Percentiles rank a stretch among this genome's conserved stretches.
Conservation (phyloP, 331 rosid genomes). For the Acacia pycnantha region DNA sequence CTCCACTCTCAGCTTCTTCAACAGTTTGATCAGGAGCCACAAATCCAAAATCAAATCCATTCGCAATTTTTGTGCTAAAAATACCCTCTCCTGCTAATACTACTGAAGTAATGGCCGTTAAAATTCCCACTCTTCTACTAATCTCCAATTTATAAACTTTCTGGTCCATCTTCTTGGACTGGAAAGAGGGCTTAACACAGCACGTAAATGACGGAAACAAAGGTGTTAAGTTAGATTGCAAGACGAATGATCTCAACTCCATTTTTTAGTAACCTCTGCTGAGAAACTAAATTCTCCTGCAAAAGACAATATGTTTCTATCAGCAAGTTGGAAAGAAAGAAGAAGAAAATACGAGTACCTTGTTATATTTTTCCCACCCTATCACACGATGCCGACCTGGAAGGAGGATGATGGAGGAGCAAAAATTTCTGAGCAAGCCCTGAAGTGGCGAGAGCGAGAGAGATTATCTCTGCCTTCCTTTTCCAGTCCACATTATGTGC, state of each 20-base stretch:
- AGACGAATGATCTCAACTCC: slow-evolving; percentile 39
- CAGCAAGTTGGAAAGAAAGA: background rate
- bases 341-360: background rate
- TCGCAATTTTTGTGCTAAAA: slow-evolving; percentile 28
- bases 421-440: background rate
- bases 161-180: slow-evolving; percentile 16
- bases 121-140: slow-evolving; percentile 31
- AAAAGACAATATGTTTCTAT: background rate
- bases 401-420: background rate
- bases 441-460: background rate
- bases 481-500: too few relatives aligned
- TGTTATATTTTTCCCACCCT: background rate
- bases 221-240: slow-evolving; percentile 34
- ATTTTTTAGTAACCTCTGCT: slow-evolving; percentile 17
- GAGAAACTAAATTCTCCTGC: slow-evolving; percentile 21
- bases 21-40: slow-evolving; percentile 18
- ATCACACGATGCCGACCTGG: background rate
- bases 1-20: slow-evolving; percentile 30
- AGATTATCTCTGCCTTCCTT: background rate
- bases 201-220: slow-evolving; percentile 39
- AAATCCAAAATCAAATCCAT: slow-evolving; percentile 40
- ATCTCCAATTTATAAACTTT: slow-evolving; percentile 28
- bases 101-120: slow-evolving; percentile 17
- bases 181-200: slow-evolving; percentile 31
- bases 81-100: slow-evolving; percentile 20